Conservation (phyloP, 148 eudicot species). For the Selenicereus undatus region DNA sequence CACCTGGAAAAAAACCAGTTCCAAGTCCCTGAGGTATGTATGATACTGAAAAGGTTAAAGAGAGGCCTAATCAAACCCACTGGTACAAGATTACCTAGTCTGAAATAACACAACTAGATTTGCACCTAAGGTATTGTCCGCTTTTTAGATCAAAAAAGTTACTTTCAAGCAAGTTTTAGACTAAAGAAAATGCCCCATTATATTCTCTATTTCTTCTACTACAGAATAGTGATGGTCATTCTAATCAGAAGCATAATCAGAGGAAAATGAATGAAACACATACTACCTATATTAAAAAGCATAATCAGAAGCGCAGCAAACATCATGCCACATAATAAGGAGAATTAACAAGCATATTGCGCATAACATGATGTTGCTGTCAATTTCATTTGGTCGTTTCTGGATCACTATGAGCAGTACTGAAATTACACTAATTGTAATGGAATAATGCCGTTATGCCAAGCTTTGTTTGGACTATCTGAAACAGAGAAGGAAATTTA, state of each 20-base stretch:
- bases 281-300: background rate
- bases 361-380: background rate
- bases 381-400: background rate
- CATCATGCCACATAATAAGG: background rate
- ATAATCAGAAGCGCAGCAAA: background rate
- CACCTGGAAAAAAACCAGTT: background rate
- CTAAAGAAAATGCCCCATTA: too few species aligned
- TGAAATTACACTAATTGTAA: too few species aligned
- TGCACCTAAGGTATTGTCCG: background rate
- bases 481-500: background rate
- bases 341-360: background rate
- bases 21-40: conserved; percentile 2
- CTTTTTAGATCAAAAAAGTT: background rate
- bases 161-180: too few species aligned
- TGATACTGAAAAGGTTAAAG: background rate
- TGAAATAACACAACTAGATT: too few species aligned
- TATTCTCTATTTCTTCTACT: too few species aligned
- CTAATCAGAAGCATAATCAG: too few species aligned
- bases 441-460: background rate
- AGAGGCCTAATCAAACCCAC: background rate
- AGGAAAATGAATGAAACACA: too few species aligned
- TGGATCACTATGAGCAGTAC: background rate
- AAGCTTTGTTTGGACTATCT: background rate
- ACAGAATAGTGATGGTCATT: too few species aligned
- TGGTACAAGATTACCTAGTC: too few species aligned